A percentile compares a stretch with the other conserved stretches of the same genome.
Conservation (phyloP, 148 eudicot genomes). For the Mesembryanthemum crystallinum region DNA sequence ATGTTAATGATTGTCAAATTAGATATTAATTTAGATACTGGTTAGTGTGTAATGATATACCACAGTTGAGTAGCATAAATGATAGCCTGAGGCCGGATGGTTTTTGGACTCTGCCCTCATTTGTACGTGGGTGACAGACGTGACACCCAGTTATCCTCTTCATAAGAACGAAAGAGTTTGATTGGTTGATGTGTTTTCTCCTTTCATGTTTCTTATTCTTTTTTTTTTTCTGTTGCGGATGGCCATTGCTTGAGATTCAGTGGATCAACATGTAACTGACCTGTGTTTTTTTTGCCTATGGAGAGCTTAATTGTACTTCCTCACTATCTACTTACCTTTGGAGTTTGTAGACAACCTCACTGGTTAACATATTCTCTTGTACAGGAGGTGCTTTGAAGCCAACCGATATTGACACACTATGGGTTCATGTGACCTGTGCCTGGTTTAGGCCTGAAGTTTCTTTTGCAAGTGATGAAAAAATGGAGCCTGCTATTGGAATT, state of each 20-base stretch:
- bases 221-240: neutral
- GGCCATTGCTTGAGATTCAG: neutral
- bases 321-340: neutral
- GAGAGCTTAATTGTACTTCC: neutral
- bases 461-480: constrained; percentile 86
- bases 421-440: constrained; percentile 99
- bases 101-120: neutral
- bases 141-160: no score
- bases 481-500: constrained; percentile 99
- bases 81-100: neutral
- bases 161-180: neutral
- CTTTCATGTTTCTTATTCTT: neutral
- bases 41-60: neutral
- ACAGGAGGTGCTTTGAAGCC: constrained; percentile 97
- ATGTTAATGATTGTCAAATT: neutral
- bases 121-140: neutral
- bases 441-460: constrained; percentile 99
- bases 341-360: constrained; percentile 14
- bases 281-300: neutral
- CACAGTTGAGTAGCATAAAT: no score
- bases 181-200: neutral
- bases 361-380: neutral
- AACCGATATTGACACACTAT: constrained; percentile 78
- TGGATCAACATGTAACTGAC: neutral
- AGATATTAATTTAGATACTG: neutral